phyloP scores from a whole-genome alignment of 208 protist species.

The Acanthamoeba triangularis region DNA sequence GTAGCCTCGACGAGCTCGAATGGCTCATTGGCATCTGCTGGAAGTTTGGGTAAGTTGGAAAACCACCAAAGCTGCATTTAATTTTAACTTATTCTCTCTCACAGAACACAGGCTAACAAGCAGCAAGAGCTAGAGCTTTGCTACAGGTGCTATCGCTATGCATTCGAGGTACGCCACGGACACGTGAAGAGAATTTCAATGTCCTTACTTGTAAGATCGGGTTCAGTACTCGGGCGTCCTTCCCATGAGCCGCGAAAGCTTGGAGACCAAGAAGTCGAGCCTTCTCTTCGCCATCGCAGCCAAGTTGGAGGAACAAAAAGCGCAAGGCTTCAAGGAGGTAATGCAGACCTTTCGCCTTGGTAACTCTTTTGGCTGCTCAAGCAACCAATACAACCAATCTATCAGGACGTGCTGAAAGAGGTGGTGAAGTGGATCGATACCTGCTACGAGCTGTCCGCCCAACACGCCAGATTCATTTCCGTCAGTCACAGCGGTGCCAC shows the following conservation, averaged over 20 bases:
- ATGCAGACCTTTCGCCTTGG: not conserved
- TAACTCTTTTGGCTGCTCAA: not conserved
- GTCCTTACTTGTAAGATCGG: not conserved
- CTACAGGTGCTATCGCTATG: not conserved
- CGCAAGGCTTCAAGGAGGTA: not conserved
- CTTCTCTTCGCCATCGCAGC: not conserved
- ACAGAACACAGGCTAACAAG: not conserved
- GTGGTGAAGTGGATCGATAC: not conserved
- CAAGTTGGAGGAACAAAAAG: conserved; percentile 22
- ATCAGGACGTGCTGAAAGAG: not conserved
- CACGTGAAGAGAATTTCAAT: too few relatives aligned
- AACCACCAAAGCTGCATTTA: not conserved
- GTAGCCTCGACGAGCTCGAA: conserved; percentile 58
- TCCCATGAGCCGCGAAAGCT: not conserved
- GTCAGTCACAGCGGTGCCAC: not conserved
- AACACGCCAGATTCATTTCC: not conserved
- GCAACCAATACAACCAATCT: not conserved
- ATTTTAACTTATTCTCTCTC: not conserved
- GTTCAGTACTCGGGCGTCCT: not conserved
- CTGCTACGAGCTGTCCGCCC: conserved; percentile 28
- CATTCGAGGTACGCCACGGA: conserved; percentile 1
- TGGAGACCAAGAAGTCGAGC: conserved; percentile 65
- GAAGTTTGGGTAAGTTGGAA: conserved; percentile 19
- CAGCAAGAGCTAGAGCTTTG: conserved; percentile 16
- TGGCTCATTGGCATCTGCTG: conserved; percentile 44